Conservation (phyloP, 2,329 filamentous ascomycete species). For the Dothidotthia symphoricarpi region DNA sequence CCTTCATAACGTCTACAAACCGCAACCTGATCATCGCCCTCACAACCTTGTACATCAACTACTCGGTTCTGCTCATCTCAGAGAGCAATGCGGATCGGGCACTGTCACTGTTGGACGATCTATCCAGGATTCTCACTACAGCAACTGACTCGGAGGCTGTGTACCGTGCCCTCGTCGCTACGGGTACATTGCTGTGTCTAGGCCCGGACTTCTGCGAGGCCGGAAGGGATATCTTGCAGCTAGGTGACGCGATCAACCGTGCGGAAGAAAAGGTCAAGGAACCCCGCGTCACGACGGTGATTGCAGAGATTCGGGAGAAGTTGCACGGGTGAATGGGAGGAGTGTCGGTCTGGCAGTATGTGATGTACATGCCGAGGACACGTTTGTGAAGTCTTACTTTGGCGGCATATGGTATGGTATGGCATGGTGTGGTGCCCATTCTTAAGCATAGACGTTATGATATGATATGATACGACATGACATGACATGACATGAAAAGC, state of each 20-base stretch:
- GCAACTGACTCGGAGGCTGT: constrained; percentile 78
- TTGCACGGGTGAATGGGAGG: constrained; percentile 28
- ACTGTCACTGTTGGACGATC: constrained; percentile 58
- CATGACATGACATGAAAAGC: too few relatives aligned
- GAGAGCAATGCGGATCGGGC: constrained; percentile 51
- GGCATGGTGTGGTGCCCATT: too few relatives aligned
- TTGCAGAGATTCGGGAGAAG: constrained; percentile 58
- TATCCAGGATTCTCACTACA: constrained; percentile 62
- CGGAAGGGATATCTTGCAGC: constrained; percentile 57
- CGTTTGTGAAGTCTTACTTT: too few relatives aligned
- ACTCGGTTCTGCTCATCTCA: constrained; percentile 65
- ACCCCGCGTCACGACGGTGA: constrained; percentile 59
- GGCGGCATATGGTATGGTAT: too few relatives aligned
- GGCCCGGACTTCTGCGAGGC: constrained; percentile 59
- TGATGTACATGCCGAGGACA: too few relatives aligned
- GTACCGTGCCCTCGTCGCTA: constrained; percentile 76
- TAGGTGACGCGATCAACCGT: constrained; percentile 49
- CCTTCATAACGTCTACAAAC: constrained; percentile 59
- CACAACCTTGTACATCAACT: constrained; percentile 81
- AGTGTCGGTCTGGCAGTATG: not conserved
- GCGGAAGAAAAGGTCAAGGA: constrained; percentile 57
- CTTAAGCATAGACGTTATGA: too few relatives aligned
- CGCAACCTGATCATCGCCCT: constrained; percentile 80
- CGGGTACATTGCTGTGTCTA: constrained; percentile 72
- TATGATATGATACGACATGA: too few relatives aligned